phyloP scores from a whole-genome alignment of 192 early-diverging fungal genomes.

The Coemansia erecta region DNA sequence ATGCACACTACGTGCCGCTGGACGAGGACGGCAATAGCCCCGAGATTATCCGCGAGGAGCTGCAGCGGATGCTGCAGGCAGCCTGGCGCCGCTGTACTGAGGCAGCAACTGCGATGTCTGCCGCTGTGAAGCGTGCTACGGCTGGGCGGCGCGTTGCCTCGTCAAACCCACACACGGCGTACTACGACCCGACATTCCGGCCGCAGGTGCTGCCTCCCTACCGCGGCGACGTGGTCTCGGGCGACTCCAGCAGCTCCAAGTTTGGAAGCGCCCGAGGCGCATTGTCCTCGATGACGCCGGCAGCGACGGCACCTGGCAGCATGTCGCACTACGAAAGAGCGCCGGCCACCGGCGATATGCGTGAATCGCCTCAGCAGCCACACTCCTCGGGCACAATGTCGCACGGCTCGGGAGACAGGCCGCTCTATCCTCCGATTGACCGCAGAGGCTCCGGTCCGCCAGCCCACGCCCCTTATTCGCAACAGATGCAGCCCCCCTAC shows the following conservation, averaged over 20 bases:
- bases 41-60: constrained; percentile 46
- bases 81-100: constrained; percentile 53
- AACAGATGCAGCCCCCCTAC: constrained; percentile 8
- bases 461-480: constrained; percentile 13
- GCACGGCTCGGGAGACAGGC: constrained; percentile 16
- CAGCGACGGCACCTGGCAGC: neutral
- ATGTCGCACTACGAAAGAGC: constrained; percentile 13
- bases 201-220: constrained; percentile 46
- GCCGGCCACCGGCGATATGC: constrained; percentile 22
- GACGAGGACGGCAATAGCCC: constrained; percentile 47
- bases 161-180: constrained; percentile 26
- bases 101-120: constrained; percentile 44
- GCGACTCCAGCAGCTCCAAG: constrained; percentile 1
- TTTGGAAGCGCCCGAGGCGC: too few species aligned
- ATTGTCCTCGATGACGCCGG: neutral
- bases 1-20: constrained; percentile 15
- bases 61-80: constrained; percentile 46
- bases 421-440: constrained; percentile 10
- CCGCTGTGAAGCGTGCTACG: constrained; percentile 32
- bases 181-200: constrained; percentile 51
- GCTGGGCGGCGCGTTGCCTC: constrained; percentile 35
- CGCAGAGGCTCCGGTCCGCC: constrained; percentile 10
- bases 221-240: constrained; percentile 31
- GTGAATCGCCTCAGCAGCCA: constrained; percentile 21
- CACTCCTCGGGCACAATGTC: constrained; percentile 1